Conservation (phyloP, 345 rosid genomes). For the Hibiscus trionum region DNA sequence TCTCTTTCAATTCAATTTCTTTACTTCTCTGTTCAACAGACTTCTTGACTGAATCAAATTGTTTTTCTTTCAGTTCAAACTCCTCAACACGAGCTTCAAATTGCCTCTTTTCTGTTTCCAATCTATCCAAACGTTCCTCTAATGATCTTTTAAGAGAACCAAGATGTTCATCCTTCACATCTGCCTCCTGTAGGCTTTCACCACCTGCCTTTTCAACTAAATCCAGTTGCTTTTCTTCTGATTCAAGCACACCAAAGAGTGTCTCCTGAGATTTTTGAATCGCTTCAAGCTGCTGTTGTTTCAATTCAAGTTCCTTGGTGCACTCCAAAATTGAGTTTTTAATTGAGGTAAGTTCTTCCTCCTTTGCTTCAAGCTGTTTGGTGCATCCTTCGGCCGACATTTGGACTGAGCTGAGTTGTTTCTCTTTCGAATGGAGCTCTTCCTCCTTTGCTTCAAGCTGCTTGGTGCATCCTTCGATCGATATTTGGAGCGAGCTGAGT, state of each 20-base stretch:
- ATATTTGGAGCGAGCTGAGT: slow-evolving; percentile 17
- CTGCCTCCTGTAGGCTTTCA: slow-evolving; percentile 11
- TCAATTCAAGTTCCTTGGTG: slow-evolving; percentile 4
- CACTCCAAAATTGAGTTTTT: slow-evolving; percentile 9
- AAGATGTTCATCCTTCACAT: slow-evolving; percentile 19
- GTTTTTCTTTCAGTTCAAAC: slow-evolving; percentile 21
- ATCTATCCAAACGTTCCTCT: neutral
- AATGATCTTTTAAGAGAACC: slow-evolving; percentile 16
- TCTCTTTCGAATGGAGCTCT: neutral
- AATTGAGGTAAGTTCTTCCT: neutral
- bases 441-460: slow-evolving; percentile 14
- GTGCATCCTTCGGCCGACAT: too few species aligned
- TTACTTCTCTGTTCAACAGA: slow-evolving; percentile 14
- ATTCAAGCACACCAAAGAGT: neutral
- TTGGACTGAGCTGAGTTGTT: too few species aligned
- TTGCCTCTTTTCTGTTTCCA: neutral
- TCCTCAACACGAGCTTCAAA: slow-evolving; percentile 16
- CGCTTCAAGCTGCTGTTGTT: slow-evolving; percentile 3
- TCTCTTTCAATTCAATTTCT: slow-evolving; percentile 14
- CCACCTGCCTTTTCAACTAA: neutral
- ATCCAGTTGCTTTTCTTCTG: slow-evolving; percentile 10
- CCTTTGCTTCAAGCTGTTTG: too few species aligned
- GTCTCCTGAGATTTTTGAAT: neutral
- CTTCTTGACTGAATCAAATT: neutral
- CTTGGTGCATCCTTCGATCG: slow-evolving; percentile 13